Percentiles rank a stretch among this genome's conserved stretches.
phyloP scores from a whole-genome alignment of 2,329 filamentous ascomycete genomes.

The Whalleya microplaca region DNA sequence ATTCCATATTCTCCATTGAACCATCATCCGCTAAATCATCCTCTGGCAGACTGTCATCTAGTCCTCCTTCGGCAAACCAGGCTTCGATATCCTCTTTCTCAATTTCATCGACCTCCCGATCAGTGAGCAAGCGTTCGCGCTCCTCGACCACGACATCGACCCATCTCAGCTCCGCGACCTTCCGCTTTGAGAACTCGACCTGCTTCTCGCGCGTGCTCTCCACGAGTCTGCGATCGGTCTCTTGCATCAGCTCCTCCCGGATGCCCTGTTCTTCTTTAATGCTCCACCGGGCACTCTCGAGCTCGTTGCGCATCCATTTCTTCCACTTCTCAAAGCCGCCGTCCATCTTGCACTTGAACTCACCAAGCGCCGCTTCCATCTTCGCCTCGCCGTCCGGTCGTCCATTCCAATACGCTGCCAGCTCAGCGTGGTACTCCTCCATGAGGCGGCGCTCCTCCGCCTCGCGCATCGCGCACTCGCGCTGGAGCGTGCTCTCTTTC shows the following conservation, averaged over 20 bases:
- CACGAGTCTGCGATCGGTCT: conserved; percentile 38
- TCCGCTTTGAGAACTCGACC: conserved; percentile 38
- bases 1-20: conserved; percentile 3
- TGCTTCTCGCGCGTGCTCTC: conserved; percentile 34
- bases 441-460: too few relatives aligned
- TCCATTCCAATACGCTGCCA: too few relatives aligned
- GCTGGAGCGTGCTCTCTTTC: conserved; percentile 40
- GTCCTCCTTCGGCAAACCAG: conserved; percentile 27
- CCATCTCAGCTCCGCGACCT: conserved; percentile 53
- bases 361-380: too few relatives aligned
- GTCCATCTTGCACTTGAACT: too few relatives aligned
- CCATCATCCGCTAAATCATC: neutral
- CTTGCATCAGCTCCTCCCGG: conserved; percentile 52
- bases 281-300: too few relatives aligned
- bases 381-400: too few relatives aligned
- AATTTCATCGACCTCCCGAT: conserved; percentile 48
- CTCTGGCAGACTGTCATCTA: too few relatives aligned
- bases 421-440: too few relatives aligned
- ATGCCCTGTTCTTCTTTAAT: too few relatives aligned
- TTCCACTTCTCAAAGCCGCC: too few relatives aligned
- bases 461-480: conserved; percentile 47
- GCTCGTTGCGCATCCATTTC: too few relatives aligned
- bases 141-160: conserved; percentile 48
- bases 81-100: conserved; percentile 39
- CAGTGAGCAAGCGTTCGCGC: conserved; percentile 46